Conservation (phyloP, 1,284 basidiomycete species). For the Trametes versicolor region DNA sequence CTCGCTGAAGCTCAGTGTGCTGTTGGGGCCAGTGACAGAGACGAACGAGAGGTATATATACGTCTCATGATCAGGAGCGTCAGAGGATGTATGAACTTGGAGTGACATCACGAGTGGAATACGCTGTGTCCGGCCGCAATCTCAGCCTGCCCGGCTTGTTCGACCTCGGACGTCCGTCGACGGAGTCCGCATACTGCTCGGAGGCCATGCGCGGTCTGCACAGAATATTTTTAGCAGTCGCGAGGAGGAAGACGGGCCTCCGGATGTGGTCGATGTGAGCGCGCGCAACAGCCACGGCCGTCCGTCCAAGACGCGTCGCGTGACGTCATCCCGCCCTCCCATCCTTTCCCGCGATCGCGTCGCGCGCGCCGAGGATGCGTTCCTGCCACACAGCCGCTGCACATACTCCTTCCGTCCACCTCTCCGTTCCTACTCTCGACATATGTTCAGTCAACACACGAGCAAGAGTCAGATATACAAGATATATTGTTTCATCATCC, state of each 20-base stretch:
- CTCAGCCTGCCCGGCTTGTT: neutral
- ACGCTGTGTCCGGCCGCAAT: neutral
- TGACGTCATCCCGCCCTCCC: constrained; percentile 28
- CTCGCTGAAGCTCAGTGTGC: neutral
- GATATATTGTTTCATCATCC: no score
- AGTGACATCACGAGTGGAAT: constrained; percentile 26
- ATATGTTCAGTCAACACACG: no score
- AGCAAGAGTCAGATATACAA: no score
- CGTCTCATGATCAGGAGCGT: neutral
- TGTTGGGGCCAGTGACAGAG: neutral
- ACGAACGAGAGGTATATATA: constrained; percentile 3
- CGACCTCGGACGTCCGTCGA: constrained; percentile 3
- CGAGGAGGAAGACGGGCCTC: neutral
- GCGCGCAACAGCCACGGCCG: constrained; percentile 17
- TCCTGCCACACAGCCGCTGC: neutral
- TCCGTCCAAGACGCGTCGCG: constrained; percentile 23
- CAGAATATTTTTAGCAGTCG: constrained; percentile 1
- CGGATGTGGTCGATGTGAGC: neutral
- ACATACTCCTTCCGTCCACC: neutral
- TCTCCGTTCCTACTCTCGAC: neutral
- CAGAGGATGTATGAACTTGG: neutral
- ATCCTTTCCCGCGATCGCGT: neutral
- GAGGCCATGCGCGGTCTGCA: neutral
- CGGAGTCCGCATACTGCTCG: neutral
- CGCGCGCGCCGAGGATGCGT: neutral